Percentiles rank a stretch among this genome's conserved stretches.
Evolutionary conservation across 2,329 filamentous ascomycete species (phyloP).

Genomic region (Cadophora sp.): DNA sequence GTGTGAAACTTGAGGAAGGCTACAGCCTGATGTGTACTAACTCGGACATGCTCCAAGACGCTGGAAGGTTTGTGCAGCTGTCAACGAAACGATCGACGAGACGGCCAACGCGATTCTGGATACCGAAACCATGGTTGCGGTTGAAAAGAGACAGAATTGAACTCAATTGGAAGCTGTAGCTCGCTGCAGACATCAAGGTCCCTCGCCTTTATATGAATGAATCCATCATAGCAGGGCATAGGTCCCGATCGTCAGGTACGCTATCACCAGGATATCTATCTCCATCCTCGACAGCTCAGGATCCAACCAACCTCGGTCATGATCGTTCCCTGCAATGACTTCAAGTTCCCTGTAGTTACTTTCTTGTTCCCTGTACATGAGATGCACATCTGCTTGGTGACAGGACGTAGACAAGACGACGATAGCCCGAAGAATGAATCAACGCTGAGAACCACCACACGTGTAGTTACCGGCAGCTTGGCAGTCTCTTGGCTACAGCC

Average conservation of each 20-base stretch:
- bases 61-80: conserved; percentile 63
- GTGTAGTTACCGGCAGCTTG: conserved; percentile 15
- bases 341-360: neutral
- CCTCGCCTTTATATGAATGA: conserved; percentile 47
- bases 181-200: conserved; percentile 36
- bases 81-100: conserved; percentile 49
- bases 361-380: neutral
- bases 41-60: conserved; percentile 63
- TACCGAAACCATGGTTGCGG: conserved; percentile 39
- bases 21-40: conserved; percentile 12
- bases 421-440: conserved; percentile 14
- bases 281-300: neutral
- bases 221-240: neutral
- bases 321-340: neutral
- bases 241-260: conserved; percentile 21
- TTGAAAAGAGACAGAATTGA: conserved; percentile 17
- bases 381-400: conserved; percentile 6
- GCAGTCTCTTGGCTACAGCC: conserved; percentile 22
- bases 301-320: neutral
- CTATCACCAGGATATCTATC: conserved; percentile 1
- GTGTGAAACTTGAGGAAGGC: conserved; percentile 16
- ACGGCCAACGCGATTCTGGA: conserved; percentile 43
- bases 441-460: conserved; percentile 15
- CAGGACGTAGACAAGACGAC: neutral
- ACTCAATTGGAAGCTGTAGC: conserved; percentile 19